These are phyloP conservation scores for Yamadazyma dendronema DNA, from an alignment of 1,139 yeast species.

Conservation along the genomic window DNA sequence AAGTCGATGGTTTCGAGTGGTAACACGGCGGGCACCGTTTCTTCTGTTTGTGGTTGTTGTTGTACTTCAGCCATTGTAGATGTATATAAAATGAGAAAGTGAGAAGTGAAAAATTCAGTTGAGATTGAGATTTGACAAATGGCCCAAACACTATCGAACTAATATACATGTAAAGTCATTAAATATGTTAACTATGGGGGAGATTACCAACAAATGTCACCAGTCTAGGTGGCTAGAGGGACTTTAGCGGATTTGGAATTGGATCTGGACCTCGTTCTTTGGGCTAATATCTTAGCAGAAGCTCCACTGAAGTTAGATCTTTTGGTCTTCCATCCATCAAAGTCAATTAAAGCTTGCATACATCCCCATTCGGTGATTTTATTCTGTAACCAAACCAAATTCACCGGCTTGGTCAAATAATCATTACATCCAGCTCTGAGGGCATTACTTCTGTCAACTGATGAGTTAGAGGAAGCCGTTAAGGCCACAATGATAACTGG, in stretches of 20 bases:
- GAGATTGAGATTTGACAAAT: no score
- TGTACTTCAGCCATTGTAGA: conserved; percentile 9
- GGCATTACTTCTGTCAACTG: conserved; percentile 88
- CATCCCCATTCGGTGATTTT: conserved; percentile 96
- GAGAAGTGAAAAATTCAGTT: no score
- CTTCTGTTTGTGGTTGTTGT: conserved; percentile 9
- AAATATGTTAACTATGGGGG: no score
- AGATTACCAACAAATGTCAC: no score
- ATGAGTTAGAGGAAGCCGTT: conserved; percentile 81
- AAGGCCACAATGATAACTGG: conserved; percentile 96
- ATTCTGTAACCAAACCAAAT: conserved; percentile 88
- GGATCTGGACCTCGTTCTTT: conserved; percentile 13
- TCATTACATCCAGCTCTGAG: conserved; percentile 97
- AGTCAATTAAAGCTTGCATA: conserved; percentile 96
- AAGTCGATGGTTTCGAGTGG: conserved; percentile 89
- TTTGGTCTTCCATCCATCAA: conserved; percentile 81
- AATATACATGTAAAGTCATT: no score
- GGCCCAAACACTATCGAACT: no score
- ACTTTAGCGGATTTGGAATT: conserved; percentile 9
- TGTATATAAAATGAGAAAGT: no score
- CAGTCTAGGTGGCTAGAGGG: no score
- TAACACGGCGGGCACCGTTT: conserved; percentile 34
- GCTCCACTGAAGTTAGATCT: conserved; percentile 14
- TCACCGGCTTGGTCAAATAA: conserved; percentile 94
- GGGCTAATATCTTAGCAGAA: conserved; percentile 12